Evolutionary conservation across 345 rosid genomes (phyloP), one percentile per base, ranked within the genome.

Genomic region (Triadica sebifera): DNA sequence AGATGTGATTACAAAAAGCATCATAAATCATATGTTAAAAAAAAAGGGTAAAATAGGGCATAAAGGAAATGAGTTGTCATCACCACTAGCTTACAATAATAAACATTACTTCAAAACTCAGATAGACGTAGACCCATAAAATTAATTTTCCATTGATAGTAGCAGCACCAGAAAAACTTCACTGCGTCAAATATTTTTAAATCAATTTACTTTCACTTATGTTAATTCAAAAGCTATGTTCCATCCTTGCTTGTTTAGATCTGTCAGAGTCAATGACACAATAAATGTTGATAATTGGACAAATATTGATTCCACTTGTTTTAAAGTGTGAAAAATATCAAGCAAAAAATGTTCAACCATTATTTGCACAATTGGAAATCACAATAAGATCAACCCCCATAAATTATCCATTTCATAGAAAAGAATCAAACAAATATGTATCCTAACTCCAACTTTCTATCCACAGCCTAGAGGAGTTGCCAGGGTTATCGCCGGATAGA

Each of bases 151-250:
- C 15, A 43, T 29, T 15, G 45, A 12, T 0, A 3, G 22, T 24
- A n/a, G 52, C 56, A 71, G 65, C 66, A 43, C 9, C n/a, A n/a
- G n/a, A n/a, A n/a, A n/a, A 41, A 22, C 64, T 49, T 49, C 22
- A 8, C 50, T 24, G 38, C 22, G 10, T 15, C 29, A 25, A 19
- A 60, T 15, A 43, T 43, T 45, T 34, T 67, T 22, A 46, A 63
- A 0, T 29, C 53, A 46, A 3, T 12, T 25, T 67, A 49, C 34
- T 10, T 15, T 11, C 51, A 0, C 66, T n/a, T 3, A 4, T 37
- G 22, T 9, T 4, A 53, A 52, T 39, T 11, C 70, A 64, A 52
- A 20, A 74, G 19, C 63, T 51, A 52, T 22, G n/a, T 19, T 41
- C 20, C 5, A 25, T 34, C 15, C 43, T 51, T 4, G 6, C 6